A percentile compares a stretch with the other conserved stretches of the same genome.
Evolutionary conservation across 73 alveolate genomes (phyloP).

Genomic region (Uronychia binucleata): DNA sequence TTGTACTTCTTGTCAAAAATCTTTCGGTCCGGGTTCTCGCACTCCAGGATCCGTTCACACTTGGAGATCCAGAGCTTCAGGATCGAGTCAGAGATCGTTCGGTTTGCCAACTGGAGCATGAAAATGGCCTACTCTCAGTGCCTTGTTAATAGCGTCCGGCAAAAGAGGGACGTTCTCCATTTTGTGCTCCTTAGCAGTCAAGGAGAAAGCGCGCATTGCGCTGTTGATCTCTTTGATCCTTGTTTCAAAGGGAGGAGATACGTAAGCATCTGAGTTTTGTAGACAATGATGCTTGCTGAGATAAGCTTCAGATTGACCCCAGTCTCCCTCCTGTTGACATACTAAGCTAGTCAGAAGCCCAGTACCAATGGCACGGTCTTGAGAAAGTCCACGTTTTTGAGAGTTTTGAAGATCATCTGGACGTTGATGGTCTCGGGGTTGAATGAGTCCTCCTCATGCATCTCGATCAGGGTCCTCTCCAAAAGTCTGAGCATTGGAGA

Average conservation of each 20-base stretch:
- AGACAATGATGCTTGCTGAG: background rate
- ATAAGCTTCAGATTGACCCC: background rate
- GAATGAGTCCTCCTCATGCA: background rate
- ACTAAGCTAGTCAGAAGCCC: background rate
- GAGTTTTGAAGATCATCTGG: background rate
- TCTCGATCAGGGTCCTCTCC: background rate
- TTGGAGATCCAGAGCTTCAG: conserved; percentile 37
- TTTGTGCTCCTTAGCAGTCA: background rate
- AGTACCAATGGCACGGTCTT: conserved; percentile 2
- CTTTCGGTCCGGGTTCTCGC: conserved; percentile 44
- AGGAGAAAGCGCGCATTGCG: background rate
- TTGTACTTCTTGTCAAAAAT: conserved; percentile 31
- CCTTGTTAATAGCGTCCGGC: conserved; percentile 1
- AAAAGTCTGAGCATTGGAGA: background rate
- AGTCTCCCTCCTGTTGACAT: conserved; percentile 7
- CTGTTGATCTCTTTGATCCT: background rate
- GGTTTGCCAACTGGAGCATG: conserved; percentile 2
- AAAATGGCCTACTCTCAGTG: background rate
- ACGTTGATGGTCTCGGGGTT: background rate
- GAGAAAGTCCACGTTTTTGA: background rate
- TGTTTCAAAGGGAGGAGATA: background rate
- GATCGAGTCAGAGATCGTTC: conserved; percentile 37
- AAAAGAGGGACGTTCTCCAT: conserved; percentile 1
- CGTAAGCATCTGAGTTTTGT: background rate
- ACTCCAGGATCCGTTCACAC: conserved; percentile 23